Conservation (phyloP, 2,329 filamentous ascomycete species). For the Phaeoacremonium minimum region DNA sequence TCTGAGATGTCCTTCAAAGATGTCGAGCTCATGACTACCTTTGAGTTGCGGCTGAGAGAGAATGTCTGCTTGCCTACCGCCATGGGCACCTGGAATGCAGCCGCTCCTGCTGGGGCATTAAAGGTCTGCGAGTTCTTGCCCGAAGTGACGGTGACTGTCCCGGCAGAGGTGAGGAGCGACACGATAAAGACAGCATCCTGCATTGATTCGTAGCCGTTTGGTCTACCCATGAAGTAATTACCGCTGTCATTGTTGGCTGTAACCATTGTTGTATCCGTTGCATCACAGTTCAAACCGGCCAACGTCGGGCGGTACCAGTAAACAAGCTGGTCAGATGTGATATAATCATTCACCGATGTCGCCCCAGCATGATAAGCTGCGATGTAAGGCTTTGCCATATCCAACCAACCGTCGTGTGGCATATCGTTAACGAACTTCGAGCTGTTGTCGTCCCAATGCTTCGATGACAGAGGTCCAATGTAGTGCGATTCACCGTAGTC, state of each 20-base stretch:
- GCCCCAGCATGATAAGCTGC: slow-evolving; percentile 45
- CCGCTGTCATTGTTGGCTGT: slow-evolving; percentile 37
- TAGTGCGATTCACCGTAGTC: slow-evolving; percentile 54
- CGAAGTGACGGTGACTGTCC: slow-evolving; percentile 37
- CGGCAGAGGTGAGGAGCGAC: slow-evolving; percentile 40
- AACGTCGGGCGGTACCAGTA: slow-evolving; percentile 54
- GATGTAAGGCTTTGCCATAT: slow-evolving; percentile 49
- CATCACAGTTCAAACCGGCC: slow-evolving; percentile 39
- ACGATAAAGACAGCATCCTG: slow-evolving; percentile 47
- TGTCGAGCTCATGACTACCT: slow-evolving; percentile 36
- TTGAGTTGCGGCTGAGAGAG: slow-evolving; percentile 31
- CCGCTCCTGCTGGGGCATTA: slow-evolving; percentile 39
- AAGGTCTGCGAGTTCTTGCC: slow-evolving; percentile 37
- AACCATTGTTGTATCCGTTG: slow-evolving; percentile 45
- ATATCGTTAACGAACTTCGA: slow-evolving; percentile 47
- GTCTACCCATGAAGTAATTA: slow-evolving; percentile 48
- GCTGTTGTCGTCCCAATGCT: slow-evolving; percentile 34
- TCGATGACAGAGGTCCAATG: slow-evolving; percentile 40
- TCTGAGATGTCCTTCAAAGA: slow-evolving; percentile 45
- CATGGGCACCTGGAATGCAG: slow-evolving; percentile 39
- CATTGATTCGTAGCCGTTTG: slow-evolving; percentile 44
- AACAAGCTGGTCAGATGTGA: slow-evolving; percentile 42
- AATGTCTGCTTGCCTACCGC: slow-evolving; percentile 42
- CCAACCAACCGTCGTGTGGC: slow-evolving; percentile 48
- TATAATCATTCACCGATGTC: slow-evolving; percentile 25